Evolutionary conservation across 176 grass and related monocot genomes (phyloP), one percentile per base, ranked within the genome.

Genomic region (Cymbopogon citratus): DNA sequence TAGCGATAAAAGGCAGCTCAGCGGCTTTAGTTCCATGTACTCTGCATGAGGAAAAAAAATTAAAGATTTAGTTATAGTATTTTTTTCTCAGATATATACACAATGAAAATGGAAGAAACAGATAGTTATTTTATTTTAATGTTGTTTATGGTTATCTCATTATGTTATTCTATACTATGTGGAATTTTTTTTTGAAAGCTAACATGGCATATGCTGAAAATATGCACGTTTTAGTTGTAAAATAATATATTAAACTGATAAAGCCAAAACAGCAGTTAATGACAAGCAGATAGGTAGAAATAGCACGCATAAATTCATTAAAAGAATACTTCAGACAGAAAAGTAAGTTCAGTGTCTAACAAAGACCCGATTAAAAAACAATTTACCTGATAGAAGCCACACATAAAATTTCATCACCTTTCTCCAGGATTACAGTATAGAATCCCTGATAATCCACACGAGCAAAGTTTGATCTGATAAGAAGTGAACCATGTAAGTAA

Each of bases 11-110:
- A 69, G 93, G 96, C 66, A 99, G 77, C 54, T 99, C 93, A 4
- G 93, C 96, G 24, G 92, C 92, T 91, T 81, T 91, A 69, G 85
- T 87, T 21, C 96, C 96, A 93, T 99, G 96, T 59, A 99, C 66
- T 73, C 93, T 99, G 79, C 40, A 88, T 9, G 46, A 52, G 2
- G 73, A 3, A 74, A 78, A 31, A 25, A 31, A 48, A n/a, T n/a
- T 26, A 66, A 31, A 73, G 27, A 3, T 5, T 86, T 61, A 78
- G 70, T 80, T 65, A 63, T 54, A 11, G 6, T 12, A 18, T 19
- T 52, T 6, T 29, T 71, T 75, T 65, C 38, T 40, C 38, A 9
- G 7, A 40, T 57, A 3, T 1, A 63, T 44, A 15, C n/a, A 31
- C 39, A 57, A 56, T 26, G 3, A 13, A 81, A 36, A 81, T 66